Conservation (phyloP, 805 yeast species). For the Candida nitratophila region DNA sequence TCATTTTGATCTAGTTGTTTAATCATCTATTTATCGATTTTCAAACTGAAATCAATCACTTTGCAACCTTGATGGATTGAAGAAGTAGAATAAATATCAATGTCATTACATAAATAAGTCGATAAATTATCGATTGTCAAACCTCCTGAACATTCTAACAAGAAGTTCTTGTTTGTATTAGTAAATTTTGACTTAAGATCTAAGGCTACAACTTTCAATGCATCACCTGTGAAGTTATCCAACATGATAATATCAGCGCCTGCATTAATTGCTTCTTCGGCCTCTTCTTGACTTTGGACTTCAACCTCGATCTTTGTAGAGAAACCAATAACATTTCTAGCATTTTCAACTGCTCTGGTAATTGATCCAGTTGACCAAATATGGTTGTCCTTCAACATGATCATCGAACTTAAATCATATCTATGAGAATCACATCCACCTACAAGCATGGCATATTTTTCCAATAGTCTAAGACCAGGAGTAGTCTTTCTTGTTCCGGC, state of each 20-base stretch:
- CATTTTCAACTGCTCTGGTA: slow-evolving; percentile 70
- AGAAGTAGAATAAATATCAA: slow-evolving; percentile 87
- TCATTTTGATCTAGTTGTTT: too few species aligned
- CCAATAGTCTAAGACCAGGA: slow-evolving; percentile 84
- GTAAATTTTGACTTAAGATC: slow-evolving; percentile 39
- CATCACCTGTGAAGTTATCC: slow-evolving; percentile 74
- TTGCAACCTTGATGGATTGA: slow-evolving; percentile 89
- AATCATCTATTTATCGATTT: slow-evolving; percentile 34
- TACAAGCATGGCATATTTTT: slow-evolving; percentile 89
- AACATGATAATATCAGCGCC: slow-evolving; percentile 96
- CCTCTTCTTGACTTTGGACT: slow-evolving; percentile 78
- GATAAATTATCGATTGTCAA: slow-evolving; percentile 61
- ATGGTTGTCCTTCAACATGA: slow-evolving; percentile 94
- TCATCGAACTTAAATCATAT: slow-evolving; percentile 87
- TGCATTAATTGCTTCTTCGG: slow-evolving; percentile 85
- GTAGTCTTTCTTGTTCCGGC: slow-evolving; percentile 98
- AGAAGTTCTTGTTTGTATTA: slow-evolving; percentile 39
- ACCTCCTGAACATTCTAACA: slow-evolving; percentile 92
- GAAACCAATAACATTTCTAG: slow-evolving; percentile 80
- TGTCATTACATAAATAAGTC: slow-evolving; percentile 62
- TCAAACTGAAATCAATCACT: slow-evolving; percentile 77
- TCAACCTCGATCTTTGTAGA: slow-evolving; percentile 90
- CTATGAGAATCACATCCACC: slow-evolving; percentile 95
- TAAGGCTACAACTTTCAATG: slow-evolving; percentile 56
- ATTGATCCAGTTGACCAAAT: slow-evolving; percentile 91